Evolutionary conservation across 768 basidiomycete species (phyloP).

Genomic region (Cystoderma amianthinum): DNA sequence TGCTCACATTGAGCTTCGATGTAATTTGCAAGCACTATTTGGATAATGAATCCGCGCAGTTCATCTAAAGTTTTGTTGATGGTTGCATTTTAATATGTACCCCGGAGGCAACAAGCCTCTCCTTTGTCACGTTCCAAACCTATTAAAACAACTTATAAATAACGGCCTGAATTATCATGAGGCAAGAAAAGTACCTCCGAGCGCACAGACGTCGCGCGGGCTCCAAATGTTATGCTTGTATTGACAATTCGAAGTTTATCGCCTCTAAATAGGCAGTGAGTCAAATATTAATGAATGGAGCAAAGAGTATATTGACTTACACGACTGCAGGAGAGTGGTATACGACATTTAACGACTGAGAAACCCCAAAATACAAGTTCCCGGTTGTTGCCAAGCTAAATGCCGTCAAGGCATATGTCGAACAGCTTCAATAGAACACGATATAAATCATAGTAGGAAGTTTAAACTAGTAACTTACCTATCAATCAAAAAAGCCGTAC

Average conservation of each 20-base stretch:
- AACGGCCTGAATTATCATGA: background rate
- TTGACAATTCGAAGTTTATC: slow-evolving; percentile 45
- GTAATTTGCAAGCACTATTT: too few species aligned
- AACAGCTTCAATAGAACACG: too few species aligned
- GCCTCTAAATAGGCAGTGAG: slow-evolving; percentile 25
- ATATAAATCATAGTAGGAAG: too few species aligned
- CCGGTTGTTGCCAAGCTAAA: slow-evolving; percentile 18
- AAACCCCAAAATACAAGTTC: slow-evolving; percentile 25
- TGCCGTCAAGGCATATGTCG: slow-evolving; percentile 38
- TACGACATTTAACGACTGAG: slow-evolving; percentile 44
- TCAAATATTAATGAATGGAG: too few species aligned
- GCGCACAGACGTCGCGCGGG: slow-evolving; percentile 37
- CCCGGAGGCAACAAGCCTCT: slow-evolving; percentile 47
- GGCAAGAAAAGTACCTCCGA: slow-evolving; percentile 41
- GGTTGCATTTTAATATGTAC: slow-evolving; percentile 51
- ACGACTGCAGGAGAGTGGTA: slow-evolving; percentile 50
- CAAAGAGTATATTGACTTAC: too few species aligned
- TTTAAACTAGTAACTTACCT: slow-evolving; percentile 36
- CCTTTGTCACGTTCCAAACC: slow-evolving; percentile 52
- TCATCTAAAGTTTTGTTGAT: slow-evolving; percentile 21
- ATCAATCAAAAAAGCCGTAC: slow-evolving; percentile 48
- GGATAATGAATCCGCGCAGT: background rate
- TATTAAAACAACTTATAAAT: slow-evolving; percentile 11
- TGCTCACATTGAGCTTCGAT: too few species aligned
- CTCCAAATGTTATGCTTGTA: slow-evolving; percentile 43